Conservation (phyloP, 441 rosid genomes). For the Syzygium syzygioides region DNA sequence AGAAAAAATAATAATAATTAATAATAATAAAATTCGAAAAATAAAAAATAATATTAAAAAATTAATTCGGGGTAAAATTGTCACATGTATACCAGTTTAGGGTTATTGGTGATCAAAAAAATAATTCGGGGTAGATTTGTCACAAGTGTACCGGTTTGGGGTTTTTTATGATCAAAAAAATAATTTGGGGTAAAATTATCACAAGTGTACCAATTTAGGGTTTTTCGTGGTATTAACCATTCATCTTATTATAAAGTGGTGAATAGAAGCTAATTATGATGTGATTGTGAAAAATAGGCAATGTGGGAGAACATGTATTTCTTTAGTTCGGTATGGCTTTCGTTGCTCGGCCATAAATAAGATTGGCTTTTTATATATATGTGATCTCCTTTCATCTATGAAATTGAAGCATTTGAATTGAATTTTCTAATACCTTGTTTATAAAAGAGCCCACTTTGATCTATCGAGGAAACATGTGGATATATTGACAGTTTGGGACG, state of each 20-base stretch:
- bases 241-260: not conserved
- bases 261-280: not conserved
- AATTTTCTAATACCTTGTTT: not conserved
- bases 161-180: no score
- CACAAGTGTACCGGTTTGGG: no score
- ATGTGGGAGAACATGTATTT: not conserved
- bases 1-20: no score
- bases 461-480: not conserved
- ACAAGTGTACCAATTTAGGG: no score
- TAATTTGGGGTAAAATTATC: no score
- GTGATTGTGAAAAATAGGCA: not conserved
- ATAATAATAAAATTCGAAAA: no score
- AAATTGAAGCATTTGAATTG: not conserved
- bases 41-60: no score
- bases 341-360: fast-evolving
- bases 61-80: no score
- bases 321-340: not conserved
- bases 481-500: not conserved
- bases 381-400: not conserved
- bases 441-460: not conserved
- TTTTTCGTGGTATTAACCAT: no score
- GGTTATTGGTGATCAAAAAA: no score
- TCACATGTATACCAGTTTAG: no score
- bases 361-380: not conserved
- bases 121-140: no score